phyloP scores from a whole-genome alignment of 805 yeast genomes.

The Yamadazyma takamatsuzukensis region DNA sequence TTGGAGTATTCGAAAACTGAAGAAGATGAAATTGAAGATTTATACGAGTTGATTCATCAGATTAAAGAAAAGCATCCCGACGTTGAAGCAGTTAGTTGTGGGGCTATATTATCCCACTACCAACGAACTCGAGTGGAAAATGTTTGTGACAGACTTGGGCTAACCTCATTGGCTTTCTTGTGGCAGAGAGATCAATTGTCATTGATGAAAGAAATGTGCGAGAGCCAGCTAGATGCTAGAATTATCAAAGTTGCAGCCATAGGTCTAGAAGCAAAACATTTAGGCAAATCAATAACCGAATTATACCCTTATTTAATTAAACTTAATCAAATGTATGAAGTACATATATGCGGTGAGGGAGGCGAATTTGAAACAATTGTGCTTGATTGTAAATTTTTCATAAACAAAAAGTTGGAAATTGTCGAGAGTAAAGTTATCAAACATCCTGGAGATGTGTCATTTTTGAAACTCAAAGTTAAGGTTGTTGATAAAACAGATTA shows the following conservation, averaged over 20 bases:
- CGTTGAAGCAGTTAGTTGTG: conserved; percentile 83
- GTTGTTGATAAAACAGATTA: conserved; percentile 37
- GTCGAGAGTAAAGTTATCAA: conserved; percentile 35
- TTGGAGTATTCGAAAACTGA: conserved; percentile 67
- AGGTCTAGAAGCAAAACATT: conserved; percentile 64
- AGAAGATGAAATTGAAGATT: conserved; percentile 86
- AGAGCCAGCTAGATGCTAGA: conserved; percentile 68
- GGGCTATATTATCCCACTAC: conserved; percentile 93
- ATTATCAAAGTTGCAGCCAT: conserved; percentile 91
- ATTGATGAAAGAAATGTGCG: conserved; percentile 78
- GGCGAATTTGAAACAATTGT: conserved; percentile 97
- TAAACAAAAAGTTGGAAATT: conserved; percentile 45
- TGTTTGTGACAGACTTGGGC: conserved; percentile 71
- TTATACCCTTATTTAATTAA: conserved; percentile 54
- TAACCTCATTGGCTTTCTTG: conserved; percentile 68
- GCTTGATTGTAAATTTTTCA: conserved; percentile 83
- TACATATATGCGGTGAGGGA: conserved; percentile 97
- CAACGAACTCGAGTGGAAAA: conserved; percentile 92
- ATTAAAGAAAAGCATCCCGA: conserved; percentile 62
- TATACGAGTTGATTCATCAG: conserved; percentile 47
- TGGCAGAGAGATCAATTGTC: conserved; percentile 89
- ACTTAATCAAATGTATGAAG: conserved; percentile 65
- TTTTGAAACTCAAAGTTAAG: conserved; percentile 53
- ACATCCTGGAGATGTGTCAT: conserved; percentile 63
- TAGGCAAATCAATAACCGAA: conserved; percentile 66